These are phyloP conservation scores for Carpinus fangiana DNA, from an alignment of 306 rosid genomes.

Conservation along the genomic window DNA sequence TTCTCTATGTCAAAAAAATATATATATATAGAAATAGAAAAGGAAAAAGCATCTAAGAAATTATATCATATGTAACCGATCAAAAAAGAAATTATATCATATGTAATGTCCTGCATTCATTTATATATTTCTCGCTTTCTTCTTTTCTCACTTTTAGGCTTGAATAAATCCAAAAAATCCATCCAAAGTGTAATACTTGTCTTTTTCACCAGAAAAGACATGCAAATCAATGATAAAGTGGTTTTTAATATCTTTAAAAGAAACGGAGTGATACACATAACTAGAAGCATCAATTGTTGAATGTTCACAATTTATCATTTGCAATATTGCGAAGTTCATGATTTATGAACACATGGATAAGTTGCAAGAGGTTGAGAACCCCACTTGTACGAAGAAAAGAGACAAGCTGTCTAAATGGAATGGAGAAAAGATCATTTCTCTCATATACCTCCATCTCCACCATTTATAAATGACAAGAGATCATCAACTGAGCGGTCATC, in stretches of 20 bases:
- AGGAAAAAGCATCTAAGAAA: neutral
- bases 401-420: conserved; percentile 6
- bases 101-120: neutral
- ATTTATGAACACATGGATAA: conserved; percentile 8
- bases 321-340: neutral
- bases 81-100: neutral
- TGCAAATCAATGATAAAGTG: neutral
- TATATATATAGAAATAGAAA: no score
- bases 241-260: neutral
- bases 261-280: conserved; percentile 5
- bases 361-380: neutral
- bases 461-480: conserved; percentile 83
- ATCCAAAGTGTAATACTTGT: neutral
- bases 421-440: conserved; percentile 1
- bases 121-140: neutral
- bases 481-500: conserved; percentile 92
- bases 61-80: neutral
- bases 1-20: neutral
- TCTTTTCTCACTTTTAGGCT: neutral
- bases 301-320: neutral
- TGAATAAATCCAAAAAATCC: neutral
- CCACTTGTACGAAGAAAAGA: conserved; percentile 19
- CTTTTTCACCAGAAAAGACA: neutral
- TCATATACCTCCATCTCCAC: conserved; percentile 61
- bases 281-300: conserved; percentile 19